Evolutionary conservation across 2,329 filamentous ascomycete genomes (phyloP), one percentile per base, ranked within the genome.

Genomic region (Fonsecaea monophora): DNA sequence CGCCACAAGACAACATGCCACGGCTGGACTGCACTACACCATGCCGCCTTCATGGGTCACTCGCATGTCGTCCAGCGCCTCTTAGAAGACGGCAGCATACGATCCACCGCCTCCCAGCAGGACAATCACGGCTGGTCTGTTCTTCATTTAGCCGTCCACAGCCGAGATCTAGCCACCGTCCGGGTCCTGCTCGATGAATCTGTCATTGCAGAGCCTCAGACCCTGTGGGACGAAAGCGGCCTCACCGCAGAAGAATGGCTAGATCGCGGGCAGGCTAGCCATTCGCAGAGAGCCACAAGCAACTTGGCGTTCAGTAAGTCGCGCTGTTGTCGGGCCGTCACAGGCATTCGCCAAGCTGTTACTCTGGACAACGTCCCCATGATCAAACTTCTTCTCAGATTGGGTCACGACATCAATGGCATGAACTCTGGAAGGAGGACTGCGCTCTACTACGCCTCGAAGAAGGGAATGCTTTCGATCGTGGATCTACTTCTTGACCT

Each of bases 251-350:
- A 55, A 55, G 53, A 55, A 34, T 55, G 53, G 53, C 53, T 55
- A 2, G 53, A 55, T 55, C 53, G 53, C 53, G 53, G n/a, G 53
- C 53, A 15, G 53, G 53, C 18, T 34, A 55, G 53, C 53, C 53
- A 55, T 55, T 32, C 25, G 21, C 53, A 55, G 53, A 55, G 71
- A 67, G 65, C 67, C 18, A 74, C 64, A 62, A 53, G 71, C 53
- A 68, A 74, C 55, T 70, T 74, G 66, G 73, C 73, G 34, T 74
- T 74, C 59, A 53, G 63, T 68, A 74, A 74, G 63, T 74, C 73
- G 61, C 73, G 73, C 66, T 74, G 73, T 69, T 74, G 73, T 65
- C 55, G 72, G 62, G 72, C 73, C 8, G 71, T 72, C 64, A 74
- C 73, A 68, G 58, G 64, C 25, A 40, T 73, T 38, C 73, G 73